Conservation (phyloP, 768 basidiomycete species). For the Pulveroboletus sp. region DNA sequence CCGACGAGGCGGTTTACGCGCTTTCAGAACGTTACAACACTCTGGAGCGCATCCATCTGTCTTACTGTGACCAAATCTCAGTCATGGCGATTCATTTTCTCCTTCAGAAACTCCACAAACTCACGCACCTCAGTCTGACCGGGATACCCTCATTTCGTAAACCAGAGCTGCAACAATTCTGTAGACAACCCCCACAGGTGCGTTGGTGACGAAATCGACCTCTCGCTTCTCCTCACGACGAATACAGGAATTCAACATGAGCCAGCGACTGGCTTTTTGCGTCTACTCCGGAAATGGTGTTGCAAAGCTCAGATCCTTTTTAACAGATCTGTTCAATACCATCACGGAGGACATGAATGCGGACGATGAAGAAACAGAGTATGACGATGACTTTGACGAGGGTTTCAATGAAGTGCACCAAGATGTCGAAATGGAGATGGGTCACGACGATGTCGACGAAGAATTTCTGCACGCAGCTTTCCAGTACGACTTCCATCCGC, state of each 20-base stretch:
- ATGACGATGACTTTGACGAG: slow-evolving; percentile 45
- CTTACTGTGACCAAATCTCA: slow-evolving; percentile 93
- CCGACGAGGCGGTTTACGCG: slow-evolving; percentile 89
- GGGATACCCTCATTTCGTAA: slow-evolving; percentile 91
- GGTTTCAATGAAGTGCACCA: slow-evolving; percentile 30
- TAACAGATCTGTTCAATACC: slow-evolving; percentile 71
- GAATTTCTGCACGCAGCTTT: slow-evolving; percentile 34
- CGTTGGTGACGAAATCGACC: slow-evolving; percentile 24
- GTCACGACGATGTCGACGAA: slow-evolving; percentile 44
- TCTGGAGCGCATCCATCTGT: slow-evolving; percentile 93
- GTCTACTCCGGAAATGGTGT: slow-evolving; percentile 96
- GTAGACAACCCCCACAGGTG: slow-evolving; percentile 83
- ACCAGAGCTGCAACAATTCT: slow-evolving; percentile 82
- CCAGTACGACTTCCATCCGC: slow-evolving; percentile 19
- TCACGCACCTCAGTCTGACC: slow-evolving; percentile 95
- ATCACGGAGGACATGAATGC: slow-evolving; percentile 68
- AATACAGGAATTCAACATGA: slow-evolving; percentile 81
- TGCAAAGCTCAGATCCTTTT: slow-evolving; percentile 69
- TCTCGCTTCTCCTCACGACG: slow-evolving; percentile 1
- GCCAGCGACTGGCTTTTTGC: slow-evolving; percentile 88
- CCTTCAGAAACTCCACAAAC: slow-evolving; percentile 79
- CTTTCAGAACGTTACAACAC: slow-evolving; percentile 82
- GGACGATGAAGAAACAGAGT: slow-evolving; percentile 63
- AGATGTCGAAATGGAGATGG: slow-evolving; percentile 33
- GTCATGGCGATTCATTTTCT: slow-evolving; percentile 90